phyloP scores from a whole-genome alignment of 371 early-diverging fungal genomes.

The Rhizopus microsporus region DNA sequence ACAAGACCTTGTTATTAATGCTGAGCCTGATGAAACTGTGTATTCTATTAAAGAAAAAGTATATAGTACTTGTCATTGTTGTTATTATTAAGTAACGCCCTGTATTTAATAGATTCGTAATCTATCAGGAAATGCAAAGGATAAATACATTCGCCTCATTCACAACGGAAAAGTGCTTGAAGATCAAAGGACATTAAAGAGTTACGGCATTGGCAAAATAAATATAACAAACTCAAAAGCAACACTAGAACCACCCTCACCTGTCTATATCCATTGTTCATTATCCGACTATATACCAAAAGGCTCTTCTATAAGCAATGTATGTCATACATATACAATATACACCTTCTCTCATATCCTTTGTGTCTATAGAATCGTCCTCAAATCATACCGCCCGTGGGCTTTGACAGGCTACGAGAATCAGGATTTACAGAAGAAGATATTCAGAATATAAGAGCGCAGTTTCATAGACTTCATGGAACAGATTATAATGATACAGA shows the following conservation, averaged over 20 bases:
- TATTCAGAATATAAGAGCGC: constrained; percentile 61
- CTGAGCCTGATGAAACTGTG: constrained; percentile 44
- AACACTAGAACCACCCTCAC: constrained; percentile 31
- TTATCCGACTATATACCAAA: constrained; percentile 45
- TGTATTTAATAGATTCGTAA: constrained; percentile 16
- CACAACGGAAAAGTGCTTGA: constrained; percentile 55
- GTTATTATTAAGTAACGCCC: neutral
- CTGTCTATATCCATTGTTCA: constrained; percentile 49
- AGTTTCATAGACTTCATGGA: constrained; percentile 60
- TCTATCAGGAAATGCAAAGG: constrained; percentile 22
- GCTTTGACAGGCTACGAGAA: constrained; percentile 71
- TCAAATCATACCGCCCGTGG: constrained; percentile 48
- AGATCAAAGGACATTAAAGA: constrained; percentile 30
- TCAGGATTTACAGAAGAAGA: constrained; percentile 73
- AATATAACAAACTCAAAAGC: constrained; percentile 28
- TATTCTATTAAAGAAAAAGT: constrained; percentile 55
- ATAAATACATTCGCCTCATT: constrained; percentile 58
- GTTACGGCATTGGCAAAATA: constrained; percentile 42
- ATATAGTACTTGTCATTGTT: neutral
- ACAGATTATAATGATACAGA: constrained; percentile 28
- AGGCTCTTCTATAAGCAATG: constrained; percentile 19
- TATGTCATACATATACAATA: constrained; percentile 5
- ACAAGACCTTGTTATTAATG: constrained; percentile 38
- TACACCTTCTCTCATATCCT: neutral
- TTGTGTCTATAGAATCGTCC: constrained; percentile 25